Evolutionary conservation across 352 stramenopile species (phyloP).

Genomic region (Globisporangium emineosum): DNA sequence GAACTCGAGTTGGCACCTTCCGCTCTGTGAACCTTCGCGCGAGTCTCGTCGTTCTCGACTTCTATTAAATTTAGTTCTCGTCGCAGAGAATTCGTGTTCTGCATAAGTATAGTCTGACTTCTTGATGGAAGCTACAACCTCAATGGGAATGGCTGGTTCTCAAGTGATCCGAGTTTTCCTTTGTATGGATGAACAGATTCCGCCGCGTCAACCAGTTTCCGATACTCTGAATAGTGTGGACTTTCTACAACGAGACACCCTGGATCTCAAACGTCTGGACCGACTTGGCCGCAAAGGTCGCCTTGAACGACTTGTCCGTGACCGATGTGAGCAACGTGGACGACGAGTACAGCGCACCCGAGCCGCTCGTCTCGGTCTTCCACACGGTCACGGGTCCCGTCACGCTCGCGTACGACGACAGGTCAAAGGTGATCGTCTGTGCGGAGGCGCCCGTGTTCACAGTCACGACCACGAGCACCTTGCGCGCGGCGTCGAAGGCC

Average conservation of each 20-base stretch:
- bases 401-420: slow-evolving; percentile 32
- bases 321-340: slow-evolving; percentile 20
- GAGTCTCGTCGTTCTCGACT: no score
- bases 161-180: no score
- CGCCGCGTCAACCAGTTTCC: no score
- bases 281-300: slow-evolving; percentile 30
- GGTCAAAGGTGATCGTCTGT: slow-evolving; percentile 36
- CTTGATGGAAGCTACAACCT: no score
- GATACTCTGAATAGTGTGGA: no score
- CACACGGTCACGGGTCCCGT: slow-evolving; percentile 28
- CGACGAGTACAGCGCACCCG: slow-evolving; percentile 26
- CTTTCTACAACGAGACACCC: slow-evolving; percentile 22
- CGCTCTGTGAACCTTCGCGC: no score
- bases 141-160: no score
- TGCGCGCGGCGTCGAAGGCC: slow-evolving; percentile 31
- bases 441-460: slow-evolving; percentile 36
- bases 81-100: no score
- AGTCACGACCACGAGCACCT: slow-evolving; percentile 40
- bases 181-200: no score
- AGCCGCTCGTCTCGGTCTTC: slow-evolving; percentile 48
- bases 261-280: slow-evolving; percentile 48
- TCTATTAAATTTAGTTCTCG: no score
- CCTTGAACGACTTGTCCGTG: slow-evolving; percentile 29
- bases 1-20: no score
- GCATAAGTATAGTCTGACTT: no score